Evolutionary conservation across 2,329 filamentous ascomycete genomes (phyloP).

Genomic region (Alternaria burnsii): DNA sequence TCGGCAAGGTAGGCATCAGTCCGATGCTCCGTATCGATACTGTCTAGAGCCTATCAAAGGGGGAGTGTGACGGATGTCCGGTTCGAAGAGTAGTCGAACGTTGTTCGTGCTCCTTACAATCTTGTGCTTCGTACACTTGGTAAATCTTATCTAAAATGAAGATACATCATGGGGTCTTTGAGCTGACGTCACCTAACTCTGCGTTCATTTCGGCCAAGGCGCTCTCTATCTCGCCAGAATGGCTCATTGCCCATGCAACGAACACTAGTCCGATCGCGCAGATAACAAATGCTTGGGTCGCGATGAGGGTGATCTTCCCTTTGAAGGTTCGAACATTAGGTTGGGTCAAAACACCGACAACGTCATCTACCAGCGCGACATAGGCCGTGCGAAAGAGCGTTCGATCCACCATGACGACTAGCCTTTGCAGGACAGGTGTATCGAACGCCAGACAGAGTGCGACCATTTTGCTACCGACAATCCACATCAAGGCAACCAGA

Average conservation of each 20-base stretch:
- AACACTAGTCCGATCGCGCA: too few species aligned
- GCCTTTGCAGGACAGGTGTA: constrained; percentile 1
- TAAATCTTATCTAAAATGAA: background rate
- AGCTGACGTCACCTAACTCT: background rate
- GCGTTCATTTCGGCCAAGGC: too few species aligned
- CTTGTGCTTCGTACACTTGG: background rate
- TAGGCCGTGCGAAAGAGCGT: constrained; percentile 22
- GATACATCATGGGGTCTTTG: background rate
- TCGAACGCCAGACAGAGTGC: constrained; percentile 9
- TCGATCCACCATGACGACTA: constrained; percentile 12
- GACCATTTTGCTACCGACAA: constrained; percentile 12
- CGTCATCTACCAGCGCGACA: constrained; percentile 31
- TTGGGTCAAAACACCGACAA: constrained; percentile 19
- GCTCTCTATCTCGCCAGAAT: too few species aligned
- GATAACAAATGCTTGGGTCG: too few species aligned
- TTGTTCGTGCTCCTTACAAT: background rate
- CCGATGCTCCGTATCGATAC: too few species aligned
- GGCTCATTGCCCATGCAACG: too few species aligned
- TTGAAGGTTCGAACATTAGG: background rate
- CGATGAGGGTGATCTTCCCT: too few species aligned
- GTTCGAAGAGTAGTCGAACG: background rate
- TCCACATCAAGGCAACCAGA: constrained; percentile 15
- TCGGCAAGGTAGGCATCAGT: too few species aligned
- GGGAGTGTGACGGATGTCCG: too few species aligned
- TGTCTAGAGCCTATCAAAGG: too few species aligned